Conservation (phyloP, 2,329 filamentous ascomycete genomes). For the Colletotrichum noveboracense region DNA sequence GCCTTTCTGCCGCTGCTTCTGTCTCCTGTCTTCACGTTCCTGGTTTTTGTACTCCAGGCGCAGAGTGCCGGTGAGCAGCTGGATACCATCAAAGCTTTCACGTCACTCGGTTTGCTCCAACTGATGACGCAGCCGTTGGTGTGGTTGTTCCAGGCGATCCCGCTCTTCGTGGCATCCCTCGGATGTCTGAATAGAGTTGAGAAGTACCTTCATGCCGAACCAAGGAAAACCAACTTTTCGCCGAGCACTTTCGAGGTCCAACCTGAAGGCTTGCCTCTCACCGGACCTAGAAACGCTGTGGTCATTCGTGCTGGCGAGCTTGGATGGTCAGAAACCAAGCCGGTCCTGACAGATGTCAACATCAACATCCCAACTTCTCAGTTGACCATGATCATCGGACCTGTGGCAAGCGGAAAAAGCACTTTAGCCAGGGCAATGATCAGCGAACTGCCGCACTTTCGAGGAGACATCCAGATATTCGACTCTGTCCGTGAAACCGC, state of each 20-base stretch:
- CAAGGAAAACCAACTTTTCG: not conserved
- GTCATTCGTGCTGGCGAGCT: slow-evolving; percentile 26
- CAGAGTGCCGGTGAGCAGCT: not conserved
- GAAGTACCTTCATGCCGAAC: not conserved
- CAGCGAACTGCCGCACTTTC: slow-evolving; percentile 24
- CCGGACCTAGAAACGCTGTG: not conserved
- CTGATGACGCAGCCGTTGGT: not conserved
- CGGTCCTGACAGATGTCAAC: slow-evolving; percentile 32
- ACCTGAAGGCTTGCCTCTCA: not conserved
- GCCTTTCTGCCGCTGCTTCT: not conserved
- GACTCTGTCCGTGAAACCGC: not conserved
- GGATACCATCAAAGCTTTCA: not conserved
- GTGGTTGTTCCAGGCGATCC: not conserved
- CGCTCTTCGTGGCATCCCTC: not conserved
- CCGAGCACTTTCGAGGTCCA: not conserved
- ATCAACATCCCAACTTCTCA: slow-evolving; percentile 30
- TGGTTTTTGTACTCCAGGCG: not conserved
- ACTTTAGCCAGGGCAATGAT: slow-evolving; percentile 41
- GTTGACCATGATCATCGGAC: slow-evolving; percentile 43
- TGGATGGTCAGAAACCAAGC: slow-evolving; percentile 31
- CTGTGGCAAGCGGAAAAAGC: slow-evolving; percentile 43
- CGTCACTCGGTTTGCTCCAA: not conserved
- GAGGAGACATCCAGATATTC: slow-evolving; percentile 14
- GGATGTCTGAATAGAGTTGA: not conserved
- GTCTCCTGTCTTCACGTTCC: slow-evolving; percentile 34